These are phyloP conservation scores for Agrocybe pediades DNA, from an alignment of 768 basidiomycete species.

Conservation along the genomic window DNA sequence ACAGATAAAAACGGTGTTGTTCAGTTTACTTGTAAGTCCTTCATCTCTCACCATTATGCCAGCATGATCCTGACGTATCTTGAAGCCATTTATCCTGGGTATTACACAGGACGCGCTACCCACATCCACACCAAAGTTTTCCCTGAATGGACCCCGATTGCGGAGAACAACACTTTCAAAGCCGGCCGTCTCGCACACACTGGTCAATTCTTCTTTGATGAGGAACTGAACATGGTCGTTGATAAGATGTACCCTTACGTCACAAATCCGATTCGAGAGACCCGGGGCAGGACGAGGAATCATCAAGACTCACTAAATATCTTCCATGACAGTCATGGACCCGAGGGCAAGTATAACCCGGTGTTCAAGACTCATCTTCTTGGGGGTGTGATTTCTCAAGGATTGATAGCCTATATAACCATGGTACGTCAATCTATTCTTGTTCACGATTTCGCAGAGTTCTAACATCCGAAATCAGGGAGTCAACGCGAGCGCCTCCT, in stretches of 20 bases:
- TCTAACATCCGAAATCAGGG: constrained; percentile 25
- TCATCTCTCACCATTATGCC: not conserved
- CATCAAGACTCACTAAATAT: constrained; percentile 55
- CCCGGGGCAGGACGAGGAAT: constrained; percentile 51
- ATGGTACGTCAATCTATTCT: constrained; percentile 37
- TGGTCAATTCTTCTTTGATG: constrained; percentile 62
- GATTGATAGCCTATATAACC: constrained; percentile 55
- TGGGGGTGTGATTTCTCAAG: constrained; percentile 52
- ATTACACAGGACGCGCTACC: constrained; percentile 57
- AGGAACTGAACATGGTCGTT: constrained; percentile 48
- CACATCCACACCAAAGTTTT: constrained; percentile 59
- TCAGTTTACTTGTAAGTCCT: constrained; percentile 49
- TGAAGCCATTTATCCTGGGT: constrained; percentile 56
- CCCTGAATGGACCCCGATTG: constrained; percentile 45
- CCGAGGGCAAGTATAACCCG: constrained; percentile 52
- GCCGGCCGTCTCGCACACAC: constrained; percentile 46
- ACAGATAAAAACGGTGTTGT: constrained; percentile 54
- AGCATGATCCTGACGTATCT: not conserved
- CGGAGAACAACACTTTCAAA: constrained; percentile 44
- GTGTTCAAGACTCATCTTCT: constrained; percentile 52
- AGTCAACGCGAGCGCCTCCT: constrained; percentile 39
- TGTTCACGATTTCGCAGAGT: not conserved
- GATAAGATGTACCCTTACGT: constrained; percentile 59
- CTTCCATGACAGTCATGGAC: constrained; percentile 50
- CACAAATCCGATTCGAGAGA: constrained; percentile 49